Evolutionary conservation across 495 filamentous ascomycete species (phyloP), one percentile per base, ranked within the genome.

Genomic region (Pyronema omphalodes): DNA sequence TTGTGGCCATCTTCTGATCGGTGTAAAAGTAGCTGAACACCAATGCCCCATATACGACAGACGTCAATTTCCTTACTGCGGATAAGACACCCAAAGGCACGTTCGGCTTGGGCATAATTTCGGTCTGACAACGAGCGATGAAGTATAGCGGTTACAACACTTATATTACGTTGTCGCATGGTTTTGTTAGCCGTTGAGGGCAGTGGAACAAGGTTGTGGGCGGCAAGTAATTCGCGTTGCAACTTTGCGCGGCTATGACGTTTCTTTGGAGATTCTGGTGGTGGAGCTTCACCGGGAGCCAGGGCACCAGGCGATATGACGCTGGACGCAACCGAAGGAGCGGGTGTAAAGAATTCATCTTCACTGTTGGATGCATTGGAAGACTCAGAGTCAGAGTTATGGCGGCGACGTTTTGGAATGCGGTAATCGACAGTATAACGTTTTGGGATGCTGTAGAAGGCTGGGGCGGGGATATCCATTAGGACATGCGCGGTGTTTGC

Each of bases 41-140:
- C 62, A 5, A 64, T 49, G 3, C 37, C 44, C 62, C 62, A 65
- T 9, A 65, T 40, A 0, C 19, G 7, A 1, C 62, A 47, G 11
- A 65, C n/a, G 39, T 65, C 62, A 5, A 64, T 48, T 17, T 52
- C 49, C 18, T 51, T 60, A 14, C 55, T 47, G 6, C 61, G 51
- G 8, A 65, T 37, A 12, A 65, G 44, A 9, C 65, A 43, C 9
- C 45, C 61, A 19, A 49, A 65, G 7, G 62, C 62, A 12, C 62
- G 61, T 5, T 47, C 44, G 1, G 61, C 62, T 9, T 55, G 52
- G 9, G 29, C 11, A 14, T 52, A 64, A 53, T 64, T 58, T 7
- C 43, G 46, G 11, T 39, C 41, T 29, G 61, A 37, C n/a, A 65
- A 51, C 9, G 51, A 44, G 51, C 55, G 54, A 55, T 65, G 50